These are phyloP conservation scores for Ascochyta viciae-villosae DNA, from an alignment of 2,329 filamentous ascomycete genomes.

Conservation along the genomic window DNA sequence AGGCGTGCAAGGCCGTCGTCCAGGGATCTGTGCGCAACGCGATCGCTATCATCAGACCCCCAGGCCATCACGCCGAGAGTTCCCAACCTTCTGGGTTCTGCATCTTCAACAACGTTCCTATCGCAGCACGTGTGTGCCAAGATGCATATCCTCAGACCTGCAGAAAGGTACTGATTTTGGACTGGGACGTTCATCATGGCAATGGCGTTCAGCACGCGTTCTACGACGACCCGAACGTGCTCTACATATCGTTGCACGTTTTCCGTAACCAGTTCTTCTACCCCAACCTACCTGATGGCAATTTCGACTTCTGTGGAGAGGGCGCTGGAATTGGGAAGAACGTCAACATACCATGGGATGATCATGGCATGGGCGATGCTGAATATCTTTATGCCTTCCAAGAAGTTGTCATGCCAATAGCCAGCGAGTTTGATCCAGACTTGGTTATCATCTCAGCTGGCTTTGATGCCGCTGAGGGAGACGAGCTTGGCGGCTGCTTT, in stretches of 20 bases:
- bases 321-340: slow-evolving; percentile 67
- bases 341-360: slow-evolving; percentile 73
- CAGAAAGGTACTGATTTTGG: slow-evolving; percentile 88
- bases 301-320: slow-evolving; percentile 65
- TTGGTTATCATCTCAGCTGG: slow-evolving; percentile 94
- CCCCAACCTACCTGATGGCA: slow-evolving; percentile 67
- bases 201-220: slow-evolving; percentile 98
- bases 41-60: slow-evolving; percentile 92
- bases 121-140: slow-evolving; percentile 89
- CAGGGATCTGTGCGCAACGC: slow-evolving; percentile 86
- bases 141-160: slow-evolving; percentile 79
- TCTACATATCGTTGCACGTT: slow-evolving; percentile 95
- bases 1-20: slow-evolving; percentile 92
- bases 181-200: slow-evolving; percentile 83
- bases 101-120: slow-evolving; percentile 96
- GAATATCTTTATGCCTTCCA: slow-evolving; percentile 98
- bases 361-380: slow-evolving; percentile 85
- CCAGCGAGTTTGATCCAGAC: slow-evolving; percentile 90
- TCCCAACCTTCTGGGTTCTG: slow-evolving; percentile 92
- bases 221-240: slow-evolving; percentile 90
- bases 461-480: slow-evolving; percentile 93
- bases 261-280: slow-evolving; percentile 87
- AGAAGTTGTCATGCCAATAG: slow-evolving; percentile 94
- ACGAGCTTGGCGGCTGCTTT: slow-evolving; percentile 90
- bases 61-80: slow-evolving; percentile 92